Evolutionary conservation across 2,329 filamentous ascomycete genomes (phyloP).

Genomic region (Cytospora leucostoma): DNA sequence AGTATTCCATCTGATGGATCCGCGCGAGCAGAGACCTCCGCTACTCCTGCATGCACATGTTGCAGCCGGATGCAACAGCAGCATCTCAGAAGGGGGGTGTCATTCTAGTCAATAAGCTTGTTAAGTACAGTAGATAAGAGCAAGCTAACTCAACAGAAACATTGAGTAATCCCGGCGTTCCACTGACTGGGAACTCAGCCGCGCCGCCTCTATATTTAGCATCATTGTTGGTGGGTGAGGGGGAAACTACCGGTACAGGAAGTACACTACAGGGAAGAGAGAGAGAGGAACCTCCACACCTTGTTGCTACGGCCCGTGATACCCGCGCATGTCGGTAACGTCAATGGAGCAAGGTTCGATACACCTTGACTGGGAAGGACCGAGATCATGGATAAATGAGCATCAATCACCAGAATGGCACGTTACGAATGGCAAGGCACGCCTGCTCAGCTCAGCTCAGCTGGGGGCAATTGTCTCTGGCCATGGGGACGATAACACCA

Average conservation of each 20-base stretch:
- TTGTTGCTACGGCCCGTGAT: background rate
- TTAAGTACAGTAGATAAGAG: background rate
- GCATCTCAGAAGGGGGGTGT: no score
- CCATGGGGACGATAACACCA: constrained; percentile 1
- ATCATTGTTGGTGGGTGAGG: constrained; percentile 3
- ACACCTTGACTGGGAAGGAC: background rate
- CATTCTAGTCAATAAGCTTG: background rate
- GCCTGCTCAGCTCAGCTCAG: background rate
- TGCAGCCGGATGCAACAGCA: no score
- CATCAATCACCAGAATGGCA: background rate
- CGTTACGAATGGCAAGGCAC: background rate
- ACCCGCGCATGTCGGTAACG: background rate
- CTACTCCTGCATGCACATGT: no score
- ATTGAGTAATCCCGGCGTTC: background rate
- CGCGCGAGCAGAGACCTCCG: no score
- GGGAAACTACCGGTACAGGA: no score
- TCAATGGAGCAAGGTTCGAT: background rate
- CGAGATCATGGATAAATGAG: background rate
- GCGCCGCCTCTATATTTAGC: constrained; percentile 20
- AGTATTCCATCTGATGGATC: no score
- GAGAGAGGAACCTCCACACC: constrained; percentile 7
- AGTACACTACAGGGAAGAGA: no score
- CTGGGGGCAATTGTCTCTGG: background rate
- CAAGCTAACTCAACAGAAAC: background rate
- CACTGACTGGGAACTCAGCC: constrained; percentile 8